Evolutionary conservation across 2,329 filamentous ascomycete species (phyloP).

Genomic region (Fusarium annulatum): DNA sequence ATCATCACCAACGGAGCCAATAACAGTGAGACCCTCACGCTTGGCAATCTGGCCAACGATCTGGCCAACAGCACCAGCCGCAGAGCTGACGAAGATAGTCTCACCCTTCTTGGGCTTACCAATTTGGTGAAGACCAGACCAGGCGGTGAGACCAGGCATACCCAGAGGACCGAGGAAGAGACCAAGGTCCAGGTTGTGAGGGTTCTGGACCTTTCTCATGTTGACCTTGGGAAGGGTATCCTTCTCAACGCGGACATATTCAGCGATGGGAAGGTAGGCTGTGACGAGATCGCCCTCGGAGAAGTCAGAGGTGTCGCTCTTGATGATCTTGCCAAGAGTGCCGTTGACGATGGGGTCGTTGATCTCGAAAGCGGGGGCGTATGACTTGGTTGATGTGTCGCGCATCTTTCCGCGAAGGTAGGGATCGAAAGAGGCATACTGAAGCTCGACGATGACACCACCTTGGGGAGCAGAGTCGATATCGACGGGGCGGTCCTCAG

Average conservation of each 20-base stretch:
- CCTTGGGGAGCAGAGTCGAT: constrained; percentile 65
- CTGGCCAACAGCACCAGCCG: constrained; percentile 84
- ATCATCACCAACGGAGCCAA: constrained; percentile 83
- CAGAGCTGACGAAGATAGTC: constrained; percentile 84
- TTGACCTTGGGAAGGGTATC: constrained; percentile 54
- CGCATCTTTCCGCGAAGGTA: constrained; percentile 88
- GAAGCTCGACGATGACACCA: constrained; percentile 76
- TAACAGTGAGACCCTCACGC: constrained; percentile 80
- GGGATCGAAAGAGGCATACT: constrained; percentile 83
- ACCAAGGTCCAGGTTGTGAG: constrained; percentile 71
- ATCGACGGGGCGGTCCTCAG: constrained; percentile 77
- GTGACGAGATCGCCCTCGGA: constrained; percentile 74
- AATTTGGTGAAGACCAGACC: constrained; percentile 74
- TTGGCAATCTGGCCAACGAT: constrained; percentile 87
- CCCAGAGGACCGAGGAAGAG: constrained; percentile 78
- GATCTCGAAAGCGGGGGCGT: constrained; percentile 61
- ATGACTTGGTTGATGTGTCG: constrained; percentile 69
- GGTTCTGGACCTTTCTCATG: constrained; percentile 71
- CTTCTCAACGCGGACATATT: constrained; percentile 71
- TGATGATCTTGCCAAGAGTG: constrained; percentile 75
- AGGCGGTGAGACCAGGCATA: constrained; percentile 73
- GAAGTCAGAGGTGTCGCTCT: constrained; percentile 72
- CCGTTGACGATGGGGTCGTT: constrained; percentile 72
- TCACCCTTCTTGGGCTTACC: constrained; percentile 73
- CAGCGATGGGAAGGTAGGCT: constrained; percentile 68